Evolutionary conservation across 1,284 basidiomycete species (phyloP).

Genomic region (Papiliotrema flavescens): DNA sequence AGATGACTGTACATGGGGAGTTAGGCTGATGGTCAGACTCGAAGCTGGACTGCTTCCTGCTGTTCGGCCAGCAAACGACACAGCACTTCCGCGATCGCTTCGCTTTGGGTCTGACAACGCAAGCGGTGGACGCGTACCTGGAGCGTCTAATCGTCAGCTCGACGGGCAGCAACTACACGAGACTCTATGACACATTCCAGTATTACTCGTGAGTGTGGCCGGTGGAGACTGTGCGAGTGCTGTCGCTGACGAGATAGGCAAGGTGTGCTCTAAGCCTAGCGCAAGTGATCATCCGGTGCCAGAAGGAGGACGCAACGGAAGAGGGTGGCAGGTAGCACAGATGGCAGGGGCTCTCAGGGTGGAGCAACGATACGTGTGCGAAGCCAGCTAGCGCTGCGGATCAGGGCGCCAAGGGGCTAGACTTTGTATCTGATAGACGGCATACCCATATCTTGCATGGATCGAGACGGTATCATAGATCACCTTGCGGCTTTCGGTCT

Average conservation of each 20-base stretch:
- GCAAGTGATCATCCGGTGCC: neutral
- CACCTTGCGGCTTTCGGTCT: too few species aligned
- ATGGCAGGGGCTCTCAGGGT: too few species aligned
- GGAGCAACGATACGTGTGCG: too few species aligned
- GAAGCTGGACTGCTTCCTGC: slow-evolving; percentile 83
- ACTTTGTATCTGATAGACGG: neutral
- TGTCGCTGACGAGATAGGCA: slow-evolving; percentile 6
- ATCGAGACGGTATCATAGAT: neutral
- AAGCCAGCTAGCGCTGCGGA: too few species aligned
- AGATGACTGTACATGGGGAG: neutral
- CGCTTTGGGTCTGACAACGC: slow-evolving; percentile 82
- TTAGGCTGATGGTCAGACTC: slow-evolving; percentile 61
- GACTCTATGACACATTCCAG: slow-evolving; percentile 77
- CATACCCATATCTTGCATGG: neutral
- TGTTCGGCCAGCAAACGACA: slow-evolving; percentile 87
- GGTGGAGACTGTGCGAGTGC: neutral
- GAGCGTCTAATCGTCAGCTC: slow-evolving; percentile 83
- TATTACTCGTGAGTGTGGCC: slow-evolving; percentile 40
- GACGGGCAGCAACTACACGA: slow-evolving; percentile 86
- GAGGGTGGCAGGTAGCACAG: too few species aligned
- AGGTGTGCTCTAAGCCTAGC: slow-evolving; percentile 13
- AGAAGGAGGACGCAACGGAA: too few species aligned
- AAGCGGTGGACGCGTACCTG: slow-evolving; percentile 81
- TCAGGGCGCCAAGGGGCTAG: too few species aligned
- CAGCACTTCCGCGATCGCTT: slow-evolving; percentile 85